These are phyloP conservation scores for Trapa bicornis DNA, from an alignment of 345 rosid genomes.

Conservation along the genomic window DNA sequence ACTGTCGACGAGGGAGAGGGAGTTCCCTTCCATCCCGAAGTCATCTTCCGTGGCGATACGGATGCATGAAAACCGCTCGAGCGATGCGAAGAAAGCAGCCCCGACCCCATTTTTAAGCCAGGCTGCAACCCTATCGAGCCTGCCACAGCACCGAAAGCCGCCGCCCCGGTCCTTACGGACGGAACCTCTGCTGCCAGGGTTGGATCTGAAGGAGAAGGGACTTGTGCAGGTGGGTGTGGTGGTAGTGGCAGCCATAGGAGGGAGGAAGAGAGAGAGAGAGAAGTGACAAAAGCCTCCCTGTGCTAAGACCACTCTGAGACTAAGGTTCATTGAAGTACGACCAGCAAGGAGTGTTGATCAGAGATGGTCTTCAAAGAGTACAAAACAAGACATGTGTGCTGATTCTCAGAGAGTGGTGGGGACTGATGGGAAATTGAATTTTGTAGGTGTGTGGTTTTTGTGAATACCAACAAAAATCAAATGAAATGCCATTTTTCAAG, in stretches of 20 bases:
- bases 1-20: conserved; percentile 4
- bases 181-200: not conserved
- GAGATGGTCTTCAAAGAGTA: too few relatives aligned
- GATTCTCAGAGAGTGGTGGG: too few relatives aligned
- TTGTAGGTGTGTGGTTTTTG: too few relatives aligned
- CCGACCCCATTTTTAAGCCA: conserved; percentile 13
- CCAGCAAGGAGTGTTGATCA: too few relatives aligned
- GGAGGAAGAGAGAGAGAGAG: conserved; percentile 1
- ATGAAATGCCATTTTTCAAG: too few relatives aligned
- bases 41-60: conserved; percentile 15
- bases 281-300: too few relatives aligned
- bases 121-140: conserved; percentile 14
- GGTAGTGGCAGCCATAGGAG: conserved; percentile 7
- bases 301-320: not conserved
- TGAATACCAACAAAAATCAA: too few relatives aligned
- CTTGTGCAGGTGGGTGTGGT: conserved; percentile 12
- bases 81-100: conserved; percentile 13
- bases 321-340: too few relatives aligned
- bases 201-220: conserved; percentile 13
- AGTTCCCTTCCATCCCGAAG: conserved; percentile 13
- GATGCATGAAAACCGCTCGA: conserved; percentile 16
- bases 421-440: too few relatives aligned
- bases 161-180: conserved; percentile 8
- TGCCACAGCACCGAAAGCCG: conserved; percentile 9
- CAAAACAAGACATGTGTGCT: too few relatives aligned